phyloP scores from a whole-genome alignment of 192 early-diverging fungal species.

The Rhizoclosmatium globosum region DNA sequence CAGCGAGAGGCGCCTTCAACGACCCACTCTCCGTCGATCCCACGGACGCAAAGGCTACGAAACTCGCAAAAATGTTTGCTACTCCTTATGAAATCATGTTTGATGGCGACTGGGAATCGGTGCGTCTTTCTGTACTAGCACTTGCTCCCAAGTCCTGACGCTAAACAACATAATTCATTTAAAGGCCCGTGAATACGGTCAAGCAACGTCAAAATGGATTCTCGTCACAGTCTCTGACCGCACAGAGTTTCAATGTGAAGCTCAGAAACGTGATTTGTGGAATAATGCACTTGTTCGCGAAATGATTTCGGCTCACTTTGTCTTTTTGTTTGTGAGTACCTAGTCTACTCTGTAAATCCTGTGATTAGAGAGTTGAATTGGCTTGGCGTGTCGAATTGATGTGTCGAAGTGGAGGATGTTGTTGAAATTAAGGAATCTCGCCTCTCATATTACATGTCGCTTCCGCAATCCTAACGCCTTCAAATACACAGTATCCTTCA shows the following conservation, averaged over 20 bases:
- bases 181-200: conserved; percentile 72
- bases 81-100: conserved; percentile 92
- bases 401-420: no score
- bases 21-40: background rate
- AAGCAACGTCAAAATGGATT: conserved; percentile 83
- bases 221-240: conserved; percentile 65
- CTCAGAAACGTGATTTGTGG: conserved; percentile 95
- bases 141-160: conserved; percentile 85
- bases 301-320: conserved; percentile 78
- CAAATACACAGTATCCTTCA: conserved; percentile 53
- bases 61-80: conserved; percentile 77
- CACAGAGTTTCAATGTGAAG: conserved; percentile 85
- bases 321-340: conserved; percentile 79
- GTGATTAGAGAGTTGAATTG: no score
- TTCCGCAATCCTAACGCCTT: background rate
- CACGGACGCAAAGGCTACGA: conserved; percentile 21
- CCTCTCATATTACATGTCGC: background rate
- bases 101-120: conserved; percentile 73
- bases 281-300: conserved; percentile 80
- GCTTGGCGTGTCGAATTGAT: no score
- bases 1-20: background rate
- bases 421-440: no score
- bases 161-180: no score
- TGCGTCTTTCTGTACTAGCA: conserved; percentile 63
- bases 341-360: no score